Evolutionary conservation across 768 basidiomycete species (phyloP), one percentile per base, ranked within the genome.

Genomic region (Russula dissimulans): DNA sequence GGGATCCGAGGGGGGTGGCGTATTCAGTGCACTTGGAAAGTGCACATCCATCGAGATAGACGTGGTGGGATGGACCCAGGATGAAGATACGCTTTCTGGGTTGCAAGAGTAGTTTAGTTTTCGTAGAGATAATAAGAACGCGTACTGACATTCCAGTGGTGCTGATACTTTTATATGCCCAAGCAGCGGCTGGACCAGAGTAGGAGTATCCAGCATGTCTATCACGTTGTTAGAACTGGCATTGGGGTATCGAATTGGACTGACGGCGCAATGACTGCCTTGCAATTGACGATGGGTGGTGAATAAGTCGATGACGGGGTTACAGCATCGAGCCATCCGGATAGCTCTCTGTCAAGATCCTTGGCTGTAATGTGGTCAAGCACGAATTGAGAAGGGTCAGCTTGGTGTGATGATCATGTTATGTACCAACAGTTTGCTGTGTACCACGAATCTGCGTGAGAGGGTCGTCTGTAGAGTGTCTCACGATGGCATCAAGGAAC

Each of bases 191-290:
- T 5, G 84, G 85, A 22, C 97, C 97, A 56, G 94, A 97, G 73
- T 97, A 98, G 5, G 85, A 81, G 74, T 95, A 97, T 5, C 97
- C 97, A 2, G 97, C 97, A 72, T 99, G 97, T 10, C 95, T 97
- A 70, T 26, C 43, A 22, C 14, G 18, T 12, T 29, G 32, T 53
- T n/a, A 31, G 51, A 49, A 41, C 29, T 26, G 14, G 12, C 9
- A 18, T 34, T 11, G 26, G 51, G 58, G 54, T 26, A 34, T 50
- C 29, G 36, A 42, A 18, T 32, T 46, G 44, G n/a, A 78, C 91
- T 66, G 67, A 97, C 94, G 97, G 97, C 18, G 89, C 95, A 47
- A 99, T 95, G 69, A 99, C 81, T n/a, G 95, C 97, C 70, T 82
- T 88, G 65, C 81, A 83, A 32, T 84, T 81, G 52, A 73, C 68